Percentiles rank a stretch among this genome's conserved stretches.
These are phyloP conservation scores for Dendrobium chrysotoxum DNA, from an alignment of 106 monocot genomes.

Conservation along the genomic window DNA sequence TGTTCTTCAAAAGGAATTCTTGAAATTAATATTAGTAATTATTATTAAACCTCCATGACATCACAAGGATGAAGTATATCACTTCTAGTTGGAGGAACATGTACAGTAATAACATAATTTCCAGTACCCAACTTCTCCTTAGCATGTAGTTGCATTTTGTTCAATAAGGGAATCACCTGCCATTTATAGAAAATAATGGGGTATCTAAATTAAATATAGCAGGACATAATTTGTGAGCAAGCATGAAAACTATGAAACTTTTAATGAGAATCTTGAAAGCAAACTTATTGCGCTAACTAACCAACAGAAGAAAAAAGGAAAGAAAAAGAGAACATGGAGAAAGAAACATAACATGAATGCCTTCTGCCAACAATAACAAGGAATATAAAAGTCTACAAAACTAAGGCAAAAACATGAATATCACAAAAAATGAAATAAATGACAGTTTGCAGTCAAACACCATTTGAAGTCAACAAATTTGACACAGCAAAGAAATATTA, in stretches of 20 bases:
- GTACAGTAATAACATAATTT: constrained; percentile 37
- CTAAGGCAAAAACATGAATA: neutral
- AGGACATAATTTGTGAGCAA: neutral
- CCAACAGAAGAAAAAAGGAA: too few species aligned
- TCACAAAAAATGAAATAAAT: neutral
- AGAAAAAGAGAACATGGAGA: neutral
- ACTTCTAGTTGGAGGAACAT: constrained; percentile 94
- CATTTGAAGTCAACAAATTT: neutral
- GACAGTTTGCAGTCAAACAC: neutral
- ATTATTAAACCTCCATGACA: constrained; percentile 66
- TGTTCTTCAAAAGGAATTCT: neutral
- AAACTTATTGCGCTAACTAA: neutral
- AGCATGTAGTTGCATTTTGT: constrained; percentile 87
- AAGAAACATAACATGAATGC: neutral
- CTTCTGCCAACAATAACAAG: neutral
- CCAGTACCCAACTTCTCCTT: constrained; percentile 27
- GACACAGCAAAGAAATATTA: neutral
- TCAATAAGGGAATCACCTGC: constrained; percentile 76
- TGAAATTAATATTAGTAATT: neutral
- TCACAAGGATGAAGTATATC: constrained; percentile 94
- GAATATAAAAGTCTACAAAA: neutral
- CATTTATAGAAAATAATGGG: constrained; percentile 1
- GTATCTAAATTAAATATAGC: neutral
- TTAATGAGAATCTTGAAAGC: neutral
- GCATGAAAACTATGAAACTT: neutral